Base-by-base conservation (phyloP, 2,329 filamentous ascomycete genomes). In the Emericellopsis cladophorae region DNA sequence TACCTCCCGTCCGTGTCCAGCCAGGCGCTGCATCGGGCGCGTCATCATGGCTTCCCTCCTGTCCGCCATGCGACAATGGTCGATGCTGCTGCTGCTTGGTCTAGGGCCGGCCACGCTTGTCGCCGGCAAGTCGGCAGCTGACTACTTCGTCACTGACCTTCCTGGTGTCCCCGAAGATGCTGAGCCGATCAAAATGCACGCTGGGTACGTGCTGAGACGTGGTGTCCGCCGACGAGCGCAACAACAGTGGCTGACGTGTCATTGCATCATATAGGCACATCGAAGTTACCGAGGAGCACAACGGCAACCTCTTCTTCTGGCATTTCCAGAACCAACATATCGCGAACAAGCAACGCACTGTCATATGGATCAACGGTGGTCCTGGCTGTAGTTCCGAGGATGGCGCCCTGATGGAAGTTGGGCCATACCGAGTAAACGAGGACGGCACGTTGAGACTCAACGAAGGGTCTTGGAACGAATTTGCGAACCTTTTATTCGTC, bases 281-380 rank as follows among this genome's bases (percentile, higher is more conserved):
- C 59, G 89, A 96, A 64, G 74, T 98, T 53, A 84, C 80, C 29
- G 76, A 83, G 16, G 80, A 87, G 49, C 76, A 83, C 58, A 87
- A 96, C 57, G 90, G 87, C 51, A 94, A 96, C 61, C 66, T 98
- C 15, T 98, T 96, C 70, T 98, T 98, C 70, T 98, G 92, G 92
- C 86, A 95, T 55, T 95, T 85, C 58, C 79, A 95, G 58, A 96
- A 96, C 58, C 76, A 85, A 50, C 92, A 98, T 60, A 95, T 98
- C 50, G 90, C 88, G 43, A 85, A 96, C 57, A 78, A 75, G 51
- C 85, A 92, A 59, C 78, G 92, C 43, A 95, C 89, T 3, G 84
- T 98, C 10, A 80, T 98, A 54, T 98, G 93, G 92, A 66, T 98
- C 43, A 98, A 98, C 57, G 93, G 92, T 41, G 93, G 92, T 0